phyloP scores from a whole-genome alignment of 305 asterid genomes.

The Solanum hybrid region DNA sequence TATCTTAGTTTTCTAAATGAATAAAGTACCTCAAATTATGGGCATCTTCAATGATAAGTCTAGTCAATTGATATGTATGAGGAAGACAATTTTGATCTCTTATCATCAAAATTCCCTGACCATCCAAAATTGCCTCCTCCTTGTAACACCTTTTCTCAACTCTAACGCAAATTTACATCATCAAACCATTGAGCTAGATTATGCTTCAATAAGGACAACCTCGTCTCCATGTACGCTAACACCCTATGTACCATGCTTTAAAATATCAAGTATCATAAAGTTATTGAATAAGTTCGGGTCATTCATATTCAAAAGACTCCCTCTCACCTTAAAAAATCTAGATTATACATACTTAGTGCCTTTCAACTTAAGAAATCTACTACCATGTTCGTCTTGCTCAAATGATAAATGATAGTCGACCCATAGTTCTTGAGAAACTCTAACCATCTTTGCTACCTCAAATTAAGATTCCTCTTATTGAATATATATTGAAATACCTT shows the following conservation, averaged over 20 bases:
- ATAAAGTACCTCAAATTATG: too few species aligned
- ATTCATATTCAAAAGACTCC: too few species aligned
- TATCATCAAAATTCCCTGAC: background rate
- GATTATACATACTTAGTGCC: too few species aligned
- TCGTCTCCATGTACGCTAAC: background rate
- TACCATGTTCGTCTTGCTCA: background rate
- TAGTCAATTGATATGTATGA: too few species aligned
- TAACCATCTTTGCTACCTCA: background rate
- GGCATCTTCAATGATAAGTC: too few species aligned
- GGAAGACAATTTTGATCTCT: background rate
- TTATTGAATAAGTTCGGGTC: too few species aligned
- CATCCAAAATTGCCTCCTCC: background rate
- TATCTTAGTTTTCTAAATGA: too few species aligned
- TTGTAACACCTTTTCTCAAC: background rate
- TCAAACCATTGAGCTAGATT: background rate
- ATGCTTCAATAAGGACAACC: background rate
- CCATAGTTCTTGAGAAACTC: background rate
- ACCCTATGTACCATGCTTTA: too few species aligned
- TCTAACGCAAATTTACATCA: background rate
- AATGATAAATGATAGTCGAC: background rate
- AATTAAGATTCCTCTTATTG: too few species aligned
- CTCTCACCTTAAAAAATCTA: too few species aligned
- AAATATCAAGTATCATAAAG: background rate
- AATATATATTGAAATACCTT: too few species aligned
- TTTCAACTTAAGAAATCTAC: too few species aligned